Conservation (phyloP, 2,329 filamentous ascomycete genomes). For the Fusarium cyanostomum region DNA sequence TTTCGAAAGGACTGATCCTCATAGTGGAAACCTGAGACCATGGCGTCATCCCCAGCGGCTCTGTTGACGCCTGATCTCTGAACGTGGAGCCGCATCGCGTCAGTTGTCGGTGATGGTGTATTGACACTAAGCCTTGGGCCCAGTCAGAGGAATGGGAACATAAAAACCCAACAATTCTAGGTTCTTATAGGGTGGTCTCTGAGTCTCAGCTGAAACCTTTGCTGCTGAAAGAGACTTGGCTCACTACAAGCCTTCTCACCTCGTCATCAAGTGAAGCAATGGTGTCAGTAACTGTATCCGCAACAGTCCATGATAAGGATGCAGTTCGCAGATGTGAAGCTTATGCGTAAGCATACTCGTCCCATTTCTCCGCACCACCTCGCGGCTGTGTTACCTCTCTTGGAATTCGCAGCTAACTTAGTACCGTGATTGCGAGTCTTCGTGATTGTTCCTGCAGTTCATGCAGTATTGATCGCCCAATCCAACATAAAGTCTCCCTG, state of each 20-base stretch:
- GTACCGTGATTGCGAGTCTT: neutral
- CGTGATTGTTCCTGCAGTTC: constrained; percentile 1
- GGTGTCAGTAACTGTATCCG: neutral
- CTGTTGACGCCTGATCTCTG: constrained; percentile 19
- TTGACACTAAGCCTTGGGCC: constrained; percentile 1
- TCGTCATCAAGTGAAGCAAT: neutral
- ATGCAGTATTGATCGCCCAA: neutral
- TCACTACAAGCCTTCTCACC: neutral
- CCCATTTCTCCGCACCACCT: neutral
- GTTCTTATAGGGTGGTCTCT: neutral
- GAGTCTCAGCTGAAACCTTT: neutral
- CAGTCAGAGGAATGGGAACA: neutral
- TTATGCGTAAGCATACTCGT: neutral
- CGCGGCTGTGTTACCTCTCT: neutral
- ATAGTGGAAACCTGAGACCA: neutral
- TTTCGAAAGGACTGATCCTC: neutral
- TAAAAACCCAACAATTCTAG: constrained; percentile 3
- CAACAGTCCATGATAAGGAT: neutral
- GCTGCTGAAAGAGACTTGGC: neutral
- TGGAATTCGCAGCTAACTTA: neutral
- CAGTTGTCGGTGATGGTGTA: constrained; percentile 16
- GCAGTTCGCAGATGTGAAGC: neutral
- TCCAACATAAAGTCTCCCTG: no score
- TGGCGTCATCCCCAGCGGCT: constrained; percentile 31
- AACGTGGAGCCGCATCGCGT: constrained; percentile 14